Evolutionary conservation across 2,329 filamentous ascomycete species (phyloP).

Genomic region (Lachnellula cervina): DNA sequence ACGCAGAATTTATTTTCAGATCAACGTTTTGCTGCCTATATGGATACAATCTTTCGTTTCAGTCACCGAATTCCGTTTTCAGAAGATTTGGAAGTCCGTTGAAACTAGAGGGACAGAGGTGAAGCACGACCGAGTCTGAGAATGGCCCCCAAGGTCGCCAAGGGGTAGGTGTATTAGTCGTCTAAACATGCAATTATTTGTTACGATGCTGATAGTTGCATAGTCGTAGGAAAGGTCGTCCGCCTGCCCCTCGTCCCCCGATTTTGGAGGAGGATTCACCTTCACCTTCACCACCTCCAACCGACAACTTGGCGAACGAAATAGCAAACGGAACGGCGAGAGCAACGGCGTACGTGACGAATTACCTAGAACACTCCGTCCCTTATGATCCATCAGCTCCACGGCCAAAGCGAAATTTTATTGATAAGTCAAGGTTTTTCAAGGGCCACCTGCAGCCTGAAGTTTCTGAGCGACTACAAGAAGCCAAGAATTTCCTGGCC

Average conservation of each 20-base stretch:
- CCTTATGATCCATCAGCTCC: background rate
- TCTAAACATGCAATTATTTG: no score
- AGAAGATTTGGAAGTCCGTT: background rate
- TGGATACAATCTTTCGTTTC: background rate
- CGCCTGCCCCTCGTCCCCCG: no score
- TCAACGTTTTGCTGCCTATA: background rate
- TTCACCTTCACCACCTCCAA: no score
- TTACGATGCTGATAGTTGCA: no score
- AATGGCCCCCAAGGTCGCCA: background rate
- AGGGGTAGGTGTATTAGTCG: no score
- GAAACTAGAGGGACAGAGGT: background rate
- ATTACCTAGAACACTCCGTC: no score
- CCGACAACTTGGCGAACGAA: no score
- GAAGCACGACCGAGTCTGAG: background rate
- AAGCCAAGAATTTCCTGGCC: slow-evolving; percentile 42
- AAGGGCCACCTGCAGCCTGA: slow-evolving; percentile 31
- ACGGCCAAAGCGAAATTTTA: background rate
- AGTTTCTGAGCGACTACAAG: slow-evolving; percentile 30
- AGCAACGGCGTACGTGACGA: no score
- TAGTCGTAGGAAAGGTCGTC: no score
- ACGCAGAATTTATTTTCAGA: background rate
- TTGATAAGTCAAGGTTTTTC: slow-evolving; percentile 7
- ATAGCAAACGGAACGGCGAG: no score
- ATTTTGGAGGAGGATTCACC: no score
- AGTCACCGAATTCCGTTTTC: background rate